Base-by-base conservation (phyloP, 768 basidiomycete species). In the Auricularia auricula-judae region DNA sequence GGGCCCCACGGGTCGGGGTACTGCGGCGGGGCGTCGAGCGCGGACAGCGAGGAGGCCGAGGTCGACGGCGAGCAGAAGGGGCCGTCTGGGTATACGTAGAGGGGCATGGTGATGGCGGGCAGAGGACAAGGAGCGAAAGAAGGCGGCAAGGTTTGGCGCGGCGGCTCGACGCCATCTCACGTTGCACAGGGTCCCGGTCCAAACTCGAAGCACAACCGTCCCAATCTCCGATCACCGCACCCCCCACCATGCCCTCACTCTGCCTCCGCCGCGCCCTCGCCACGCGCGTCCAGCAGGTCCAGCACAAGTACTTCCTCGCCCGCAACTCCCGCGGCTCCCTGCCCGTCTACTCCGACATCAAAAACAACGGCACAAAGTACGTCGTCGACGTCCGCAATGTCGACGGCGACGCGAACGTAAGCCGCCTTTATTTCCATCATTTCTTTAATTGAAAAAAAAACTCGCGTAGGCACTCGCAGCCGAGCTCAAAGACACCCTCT, bases 321-420 rank as follows among this genome's bases (percentile, higher is more conserved):
- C 82, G 89, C 66, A 91, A 88, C 73, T 73, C 81, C 59, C 79
- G 79, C 61, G 86, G 87, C 36, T 81, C 82, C 60, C 79, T 91
- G 36, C 89, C 89, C 54, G 87, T 92, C 33, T 90, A 90, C 73
- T 82, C 86, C 35, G 87, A 91, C 72, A 71, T 88, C 56, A 84
- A 86, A 67, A 89, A 87, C 72, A 83, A 75, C 36, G 82, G 86
- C 65, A 81, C 84, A 3, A 82, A 84, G 64, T 76, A 83, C 66
- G 76, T 82, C 42, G 74, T 87, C 54, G 78, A 81, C 56, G 79
- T 92, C 65, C 82, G 85, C 62, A 87, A 90, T 73, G 77, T 92
- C 8, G 80, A 89, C 65, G 90, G 89, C 21, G 79, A 83, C 66
- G 70, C 76, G 65, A 74, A 78, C 64, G 89, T 88, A 71, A 67